Percentiles rank a stretch among this genome's conserved stretches.
Evolutionary conservation across 495 filamentous ascomycete species (phyloP).

Genomic region (Hypoxylon intermedium): DNA sequence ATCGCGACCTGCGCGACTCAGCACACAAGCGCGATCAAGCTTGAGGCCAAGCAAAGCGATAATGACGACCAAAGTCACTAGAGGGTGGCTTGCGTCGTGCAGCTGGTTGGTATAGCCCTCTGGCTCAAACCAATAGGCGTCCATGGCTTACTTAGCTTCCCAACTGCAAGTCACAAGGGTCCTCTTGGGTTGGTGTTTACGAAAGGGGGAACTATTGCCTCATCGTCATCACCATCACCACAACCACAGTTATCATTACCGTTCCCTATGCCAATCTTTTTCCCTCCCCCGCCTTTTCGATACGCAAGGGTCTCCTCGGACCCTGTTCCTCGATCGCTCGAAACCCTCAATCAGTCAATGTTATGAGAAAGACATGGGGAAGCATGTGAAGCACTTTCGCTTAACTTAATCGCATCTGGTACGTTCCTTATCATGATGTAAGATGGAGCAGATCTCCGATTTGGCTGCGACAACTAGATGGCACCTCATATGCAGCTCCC

Average conservation of each 20-base stretch:
- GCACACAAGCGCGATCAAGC: constrained; percentile 16
- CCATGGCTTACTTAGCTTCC: constrained; percentile 3
- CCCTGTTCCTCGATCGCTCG: neutral
- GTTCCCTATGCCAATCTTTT: constrained; percentile 1
- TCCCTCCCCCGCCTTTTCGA: constrained; percentile 2
- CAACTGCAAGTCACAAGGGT: constrained; percentile 16
- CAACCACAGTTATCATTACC: neutral
- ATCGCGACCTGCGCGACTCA: constrained; percentile 16
- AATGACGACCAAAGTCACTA: constrained; percentile 19
- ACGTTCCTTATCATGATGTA: constrained; percentile 19
- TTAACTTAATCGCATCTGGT: too few relatives aligned
- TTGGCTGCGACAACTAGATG: constrained; percentile 7
- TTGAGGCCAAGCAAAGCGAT: constrained; percentile 16
- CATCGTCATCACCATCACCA: constrained; percentile 14
- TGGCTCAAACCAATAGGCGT: constrained; percentile 4
- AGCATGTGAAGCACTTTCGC: too few relatives aligned
- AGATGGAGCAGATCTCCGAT: constrained; percentile 18
- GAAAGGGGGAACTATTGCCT: neutral
- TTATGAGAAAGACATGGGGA: too few relatives aligned
- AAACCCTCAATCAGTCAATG: too few relatives aligned
- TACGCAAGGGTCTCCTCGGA: constrained; percentile 15
- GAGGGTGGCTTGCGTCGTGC: constrained; percentile 3
- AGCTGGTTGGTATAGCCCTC: constrained; percentile 7
- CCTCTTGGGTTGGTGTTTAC: neutral
- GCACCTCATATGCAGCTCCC: neutral